Percentiles rank a stretch among this genome's conserved stretches.
Conservation (phyloP, 2,329 filamentous ascomycete species). For the Fusarium penzigii region DNA sequence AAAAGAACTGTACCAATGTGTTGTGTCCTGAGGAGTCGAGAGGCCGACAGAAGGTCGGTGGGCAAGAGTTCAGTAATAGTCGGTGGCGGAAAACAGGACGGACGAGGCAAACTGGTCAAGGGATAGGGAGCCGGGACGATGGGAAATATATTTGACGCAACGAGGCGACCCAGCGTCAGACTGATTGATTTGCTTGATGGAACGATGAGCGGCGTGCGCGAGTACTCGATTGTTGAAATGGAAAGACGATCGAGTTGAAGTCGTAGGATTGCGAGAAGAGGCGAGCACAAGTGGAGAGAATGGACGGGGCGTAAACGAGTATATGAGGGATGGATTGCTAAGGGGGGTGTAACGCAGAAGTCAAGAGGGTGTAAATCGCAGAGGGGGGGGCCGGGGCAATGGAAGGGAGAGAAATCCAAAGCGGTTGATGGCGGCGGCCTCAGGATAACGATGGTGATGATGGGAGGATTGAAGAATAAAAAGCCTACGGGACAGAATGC, state of each 20-base stretch:
- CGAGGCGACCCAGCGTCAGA: slow-evolving; percentile 6
- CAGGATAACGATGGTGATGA: slow-evolving; percentile 16
- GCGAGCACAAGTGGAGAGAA: slow-evolving; percentile 28
- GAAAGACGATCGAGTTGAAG: slow-evolving; percentile 10
- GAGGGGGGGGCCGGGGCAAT: slow-evolving; percentile 4
- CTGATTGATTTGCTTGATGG: slow-evolving; percentile 9
- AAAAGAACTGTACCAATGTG: slow-evolving; percentile 26
- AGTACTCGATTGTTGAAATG: slow-evolving; percentile 13
- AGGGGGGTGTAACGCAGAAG: slow-evolving; percentile 10
- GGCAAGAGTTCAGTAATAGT: slow-evolving; percentile 7
- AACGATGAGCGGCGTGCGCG: slow-evolving; percentile 11
- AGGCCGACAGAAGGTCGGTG: slow-evolving; percentile 8
- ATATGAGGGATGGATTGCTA: slow-evolving; percentile 25
- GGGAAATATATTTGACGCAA: slow-evolving; percentile 19
- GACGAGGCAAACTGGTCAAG: slow-evolving; percentile 4
- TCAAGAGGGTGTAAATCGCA: slow-evolving; percentile 13
- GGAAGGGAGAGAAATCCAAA: slow-evolving; percentile 1
- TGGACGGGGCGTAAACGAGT: slow-evolving; percentile 27
- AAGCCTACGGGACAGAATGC: not conserved
- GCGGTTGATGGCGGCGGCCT: slow-evolving; percentile 20
- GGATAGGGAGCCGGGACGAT: slow-evolving; percentile 1
- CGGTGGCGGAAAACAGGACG: slow-evolving; percentile 17
- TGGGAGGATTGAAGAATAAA: slow-evolving; percentile 7
- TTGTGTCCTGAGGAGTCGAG: slow-evolving; percentile 16
- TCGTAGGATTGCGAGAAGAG: slow-evolving; percentile 22